Percentiles rank a stretch among this genome's conserved stretches.
phyloP scores from a whole-genome alignment of 2,329 filamentous ascomycete genomes.

The Endoconidiophora polonica region DNA sequence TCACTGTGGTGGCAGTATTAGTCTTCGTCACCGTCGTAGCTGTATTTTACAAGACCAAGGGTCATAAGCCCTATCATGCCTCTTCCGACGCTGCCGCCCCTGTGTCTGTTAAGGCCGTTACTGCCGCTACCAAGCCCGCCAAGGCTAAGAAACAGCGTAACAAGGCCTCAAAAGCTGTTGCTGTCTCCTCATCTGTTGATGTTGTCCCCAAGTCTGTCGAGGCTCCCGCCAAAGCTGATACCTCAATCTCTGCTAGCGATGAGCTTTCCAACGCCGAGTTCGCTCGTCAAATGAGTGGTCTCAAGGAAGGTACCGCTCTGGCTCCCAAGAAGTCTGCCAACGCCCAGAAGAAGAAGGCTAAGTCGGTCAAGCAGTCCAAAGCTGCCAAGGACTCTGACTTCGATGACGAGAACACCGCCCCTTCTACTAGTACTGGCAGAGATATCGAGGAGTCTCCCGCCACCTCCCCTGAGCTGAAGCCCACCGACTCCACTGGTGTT shows the following conservation, averaged over 20 bases:
- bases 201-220: conserved; percentile 3
- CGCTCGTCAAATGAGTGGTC: conserved; percentile 53
- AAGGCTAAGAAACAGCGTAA: conserved; percentile 31
- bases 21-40: no score
- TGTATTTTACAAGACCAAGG: no score
- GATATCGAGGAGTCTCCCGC: conserved; percentile 66
- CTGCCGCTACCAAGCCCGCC: conserved; percentile 17
- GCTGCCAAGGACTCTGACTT: conserved; percentile 34
- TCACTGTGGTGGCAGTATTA: no score
- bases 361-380: conserved; percentile 48
- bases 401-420: conserved; percentile 29
- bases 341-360: conserved; percentile 42
- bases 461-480: conserved; percentile 43
- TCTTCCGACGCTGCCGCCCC: no score
- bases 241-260: conserved; percentile 24
- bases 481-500: conserved; percentile 50
- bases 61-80: no score
- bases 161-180: conserved; percentile 24
- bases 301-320: conserved; percentile 41
- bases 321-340: conserved; percentile 38
- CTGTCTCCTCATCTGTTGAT: conserved; percentile 10
- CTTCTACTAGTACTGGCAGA: conserved; percentile 54
- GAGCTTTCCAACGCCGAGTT: conserved; percentile 56
- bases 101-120: not conserved
- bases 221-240: conserved; percentile 17